Evolutionary conservation across 352 stramenopile genomes (phyloP).

Genomic region (Pythium rhizo-oryzae): DNA sequence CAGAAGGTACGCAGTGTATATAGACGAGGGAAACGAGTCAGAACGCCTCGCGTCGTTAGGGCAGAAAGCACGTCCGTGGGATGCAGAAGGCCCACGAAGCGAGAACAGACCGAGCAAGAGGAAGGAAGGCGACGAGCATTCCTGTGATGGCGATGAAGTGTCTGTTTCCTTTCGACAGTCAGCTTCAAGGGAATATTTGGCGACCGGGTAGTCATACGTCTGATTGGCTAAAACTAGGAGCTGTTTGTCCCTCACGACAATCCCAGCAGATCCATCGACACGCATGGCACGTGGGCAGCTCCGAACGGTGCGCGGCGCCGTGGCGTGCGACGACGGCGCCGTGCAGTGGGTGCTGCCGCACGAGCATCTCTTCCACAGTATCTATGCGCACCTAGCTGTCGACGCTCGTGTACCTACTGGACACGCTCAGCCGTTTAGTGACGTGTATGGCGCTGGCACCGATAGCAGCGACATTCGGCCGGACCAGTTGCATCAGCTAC

Average conservation of each 20-base stretch:
- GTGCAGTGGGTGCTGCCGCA: slow-evolving; percentile 55
- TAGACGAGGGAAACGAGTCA: slow-evolving; percentile 1
- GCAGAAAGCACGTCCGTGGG: slow-evolving; percentile 7
- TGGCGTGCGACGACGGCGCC: slow-evolving; percentile 33
- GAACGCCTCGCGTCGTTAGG: neutral
- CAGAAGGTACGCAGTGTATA: neutral
- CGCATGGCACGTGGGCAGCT: slow-evolving; percentile 20
- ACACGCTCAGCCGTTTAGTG: neutral
- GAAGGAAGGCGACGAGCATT: neutral
- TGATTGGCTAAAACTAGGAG: slow-evolving; percentile 11
- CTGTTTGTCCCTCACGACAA: neutral
- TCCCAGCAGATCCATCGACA: neutral
- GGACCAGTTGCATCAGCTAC: slow-evolving; percentile 62
- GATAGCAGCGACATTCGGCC: slow-evolving; percentile 32
- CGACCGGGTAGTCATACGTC: neutral
- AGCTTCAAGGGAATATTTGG: neutral
- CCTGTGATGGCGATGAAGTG: neutral
- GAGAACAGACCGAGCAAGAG: neutral
- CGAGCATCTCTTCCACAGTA: slow-evolving; percentile 63
- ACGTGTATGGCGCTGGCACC: neutral
- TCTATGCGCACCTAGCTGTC: slow-evolving; percentile 17
- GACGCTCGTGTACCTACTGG: neutral
- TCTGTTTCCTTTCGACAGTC: neutral
- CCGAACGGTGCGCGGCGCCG: slow-evolving; percentile 43
- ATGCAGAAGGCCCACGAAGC: neutral